These are phyloP conservation scores for Avena insularis DNA, from an alignment of 176 grass and related monocot genomes.

Conservation along the genomic window DNA sequence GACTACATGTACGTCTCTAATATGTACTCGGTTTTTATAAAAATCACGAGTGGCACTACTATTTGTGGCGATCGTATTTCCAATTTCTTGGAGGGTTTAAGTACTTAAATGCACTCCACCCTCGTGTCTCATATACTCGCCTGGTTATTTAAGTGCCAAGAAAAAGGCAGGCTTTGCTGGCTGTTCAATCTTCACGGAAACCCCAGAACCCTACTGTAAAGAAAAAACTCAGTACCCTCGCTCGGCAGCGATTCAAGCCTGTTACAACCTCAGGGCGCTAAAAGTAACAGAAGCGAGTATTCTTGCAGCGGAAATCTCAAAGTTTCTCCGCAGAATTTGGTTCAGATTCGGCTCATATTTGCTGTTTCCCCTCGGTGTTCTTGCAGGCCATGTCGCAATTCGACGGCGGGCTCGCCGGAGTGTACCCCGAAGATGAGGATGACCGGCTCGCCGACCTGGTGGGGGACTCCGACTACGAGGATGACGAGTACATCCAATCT, in stretches of 20 bases:
- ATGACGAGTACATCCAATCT: conserved; percentile 62
- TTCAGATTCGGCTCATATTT: conserved; percentile 9
- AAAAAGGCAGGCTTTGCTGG: not conserved
- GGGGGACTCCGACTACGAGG: conserved; percentile 66
- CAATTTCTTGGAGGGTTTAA: not conserved
- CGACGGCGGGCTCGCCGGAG: conserved; percentile 51
- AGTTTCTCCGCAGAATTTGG: not conserved
- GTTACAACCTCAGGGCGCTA: not conserved
- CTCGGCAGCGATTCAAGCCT: not conserved
- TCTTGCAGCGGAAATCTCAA: not conserved
- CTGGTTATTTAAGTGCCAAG: conserved; percentile 5
- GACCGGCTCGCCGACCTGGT: conserved; percentile 29
- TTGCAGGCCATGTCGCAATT: conserved; percentile 55
- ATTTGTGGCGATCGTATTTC: not conserved
- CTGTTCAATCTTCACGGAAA: conserved; percentile 11
- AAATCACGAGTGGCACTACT: not conserved
- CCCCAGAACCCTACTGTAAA: not conserved
- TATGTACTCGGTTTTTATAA: too few relatives aligned
- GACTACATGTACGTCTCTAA: too few relatives aligned
- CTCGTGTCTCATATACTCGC: not conserved
- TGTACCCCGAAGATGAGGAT: conserved; percentile 57
- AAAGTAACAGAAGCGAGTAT: not conserved
- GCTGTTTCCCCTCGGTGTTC: not conserved
- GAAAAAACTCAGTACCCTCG: conserved; percentile 3
- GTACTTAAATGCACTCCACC: not conserved